Conservation (phyloP, 2,329 filamentous ascomycete genomes). For the Stagonosporopsis chrysanthemi region DNA sequence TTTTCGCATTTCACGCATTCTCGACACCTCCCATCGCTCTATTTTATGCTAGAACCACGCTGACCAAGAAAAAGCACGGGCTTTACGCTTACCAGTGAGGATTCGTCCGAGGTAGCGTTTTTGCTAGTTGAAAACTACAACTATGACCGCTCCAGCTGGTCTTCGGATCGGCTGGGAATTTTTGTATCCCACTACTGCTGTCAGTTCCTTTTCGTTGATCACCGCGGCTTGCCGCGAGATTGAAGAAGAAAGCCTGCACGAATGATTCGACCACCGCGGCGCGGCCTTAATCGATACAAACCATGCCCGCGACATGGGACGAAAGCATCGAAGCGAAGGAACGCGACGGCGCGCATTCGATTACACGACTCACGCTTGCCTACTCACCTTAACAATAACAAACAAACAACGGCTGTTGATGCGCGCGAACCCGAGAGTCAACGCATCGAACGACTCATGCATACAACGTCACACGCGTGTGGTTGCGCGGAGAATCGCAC, state of each 20-base stretch:
- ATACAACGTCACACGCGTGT: neutral
- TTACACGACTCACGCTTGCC: neutral
- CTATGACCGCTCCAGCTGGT: conserved; percentile 77
- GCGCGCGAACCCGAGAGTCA: neutral
- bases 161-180: conserved; percentile 78
- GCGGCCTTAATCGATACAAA: neutral
- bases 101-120: conserved; percentile 86
- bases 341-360: neutral
- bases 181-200: conserved; percentile 64
- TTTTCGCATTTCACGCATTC: no score
- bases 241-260: conserved; percentile 35
- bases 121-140: conserved; percentile 91
- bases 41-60: no score
- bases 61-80: conserved; percentile 62
- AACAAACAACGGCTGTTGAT: neutral
- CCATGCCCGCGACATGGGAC: neutral
- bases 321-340: neutral
- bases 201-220: conserved; percentile 42
- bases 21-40: no score
- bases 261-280: no score
- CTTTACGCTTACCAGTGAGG: conserved; percentile 86
- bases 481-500: no score
- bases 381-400: neutral
- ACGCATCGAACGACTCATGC: neutral
- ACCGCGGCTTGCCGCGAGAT: conserved; percentile 34